phyloP scores from a whole-genome alignment of 306 rosid species.

The Quercus mongolica region DNA sequence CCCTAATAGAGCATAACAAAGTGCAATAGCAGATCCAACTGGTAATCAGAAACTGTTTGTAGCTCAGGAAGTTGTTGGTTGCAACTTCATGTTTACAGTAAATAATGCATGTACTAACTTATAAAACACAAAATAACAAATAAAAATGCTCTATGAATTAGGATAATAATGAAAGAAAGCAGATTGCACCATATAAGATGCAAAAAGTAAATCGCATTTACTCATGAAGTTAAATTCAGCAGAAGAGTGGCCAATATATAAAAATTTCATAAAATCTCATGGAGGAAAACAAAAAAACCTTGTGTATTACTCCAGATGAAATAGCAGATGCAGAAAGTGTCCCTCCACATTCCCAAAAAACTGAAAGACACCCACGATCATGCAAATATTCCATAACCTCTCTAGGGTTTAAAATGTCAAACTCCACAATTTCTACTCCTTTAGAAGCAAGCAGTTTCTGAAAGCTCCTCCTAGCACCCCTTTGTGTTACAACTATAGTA shows the following conservation, averaged over 20 bases:
- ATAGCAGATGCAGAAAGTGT: conserved; percentile 92
- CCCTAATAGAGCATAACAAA: background rate
- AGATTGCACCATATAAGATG: background rate
- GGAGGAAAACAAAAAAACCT: conserved; percentile 39
- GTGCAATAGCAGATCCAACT: background rate
- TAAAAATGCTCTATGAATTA: background rate
- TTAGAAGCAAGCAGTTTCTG: conserved; percentile 92
- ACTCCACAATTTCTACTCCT: conserved; percentile 97
- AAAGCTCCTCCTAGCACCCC: conserved; percentile 85
- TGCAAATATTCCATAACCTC: conserved; percentile 93
- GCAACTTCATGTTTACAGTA: background rate
- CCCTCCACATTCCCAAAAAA: conserved; percentile 97
- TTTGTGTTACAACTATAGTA: conserved; percentile 85
- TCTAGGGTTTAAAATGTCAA: conserved; percentile 72
- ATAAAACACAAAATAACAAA: background rate
- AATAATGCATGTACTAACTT: background rate
- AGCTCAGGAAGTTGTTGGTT: background rate
- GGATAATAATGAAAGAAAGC: background rate
- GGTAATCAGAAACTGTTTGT: background rate
- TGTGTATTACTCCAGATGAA: conserved; percentile 83
- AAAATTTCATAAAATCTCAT: background rate
- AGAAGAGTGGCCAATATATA: background rate
- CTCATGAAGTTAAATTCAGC: background rate
- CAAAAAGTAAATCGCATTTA: background rate
- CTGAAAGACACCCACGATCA: conserved; percentile 84